Conservation (phyloP, 192 early-diverging fungal species). For the Gamsiella multidivaricata region DNA sequence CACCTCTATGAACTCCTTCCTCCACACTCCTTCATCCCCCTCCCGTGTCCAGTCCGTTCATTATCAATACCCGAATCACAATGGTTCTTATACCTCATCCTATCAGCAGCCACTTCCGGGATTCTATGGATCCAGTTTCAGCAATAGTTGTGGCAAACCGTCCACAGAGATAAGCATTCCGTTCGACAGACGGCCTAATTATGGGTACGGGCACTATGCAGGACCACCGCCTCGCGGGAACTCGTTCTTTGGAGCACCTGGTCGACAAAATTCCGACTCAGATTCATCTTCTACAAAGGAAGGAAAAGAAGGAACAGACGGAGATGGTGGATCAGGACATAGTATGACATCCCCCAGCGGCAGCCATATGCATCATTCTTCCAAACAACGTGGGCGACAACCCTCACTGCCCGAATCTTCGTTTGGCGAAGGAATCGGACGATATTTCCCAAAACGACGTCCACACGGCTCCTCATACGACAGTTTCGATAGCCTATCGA, state of each 20-base stretch:
- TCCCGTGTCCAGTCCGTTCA: constrained; percentile 19
- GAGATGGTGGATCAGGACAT: background rate
- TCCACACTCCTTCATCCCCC: constrained; percentile 37
- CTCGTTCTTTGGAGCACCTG: background rate
- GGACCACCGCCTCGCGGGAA: background rate
- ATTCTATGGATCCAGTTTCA: constrained; percentile 24
- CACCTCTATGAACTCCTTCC: constrained; percentile 44
- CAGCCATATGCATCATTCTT: constrained; percentile 2
- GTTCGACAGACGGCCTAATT: constrained; percentile 26
- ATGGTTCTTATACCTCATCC: constrained; percentile 10
- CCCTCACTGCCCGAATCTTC: constrained; percentile 30
- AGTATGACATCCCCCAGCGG: constrained; percentile 5
- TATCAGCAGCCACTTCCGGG: constrained; percentile 20
- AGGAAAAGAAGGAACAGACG: background rate
- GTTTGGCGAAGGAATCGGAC: constrained; percentile 36
- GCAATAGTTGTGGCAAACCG: constrained; percentile 19
- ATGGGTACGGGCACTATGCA: background rate
- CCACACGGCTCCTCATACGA: constrained; percentile 14
- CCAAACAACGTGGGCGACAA: constrained; percentile 18
- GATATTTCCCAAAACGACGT: constrained; percentile 39
- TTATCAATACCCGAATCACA: constrained; percentile 15
- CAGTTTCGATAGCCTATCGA: constrained; percentile 21
- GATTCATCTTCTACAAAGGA: constrained; percentile 28
- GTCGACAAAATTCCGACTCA: constrained; percentile 19
- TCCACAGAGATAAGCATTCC: constrained; percentile 36